Evolutionary conservation across 805 yeast genomes (phyloP).

Genomic region (Candida stauntonica): DNA sequence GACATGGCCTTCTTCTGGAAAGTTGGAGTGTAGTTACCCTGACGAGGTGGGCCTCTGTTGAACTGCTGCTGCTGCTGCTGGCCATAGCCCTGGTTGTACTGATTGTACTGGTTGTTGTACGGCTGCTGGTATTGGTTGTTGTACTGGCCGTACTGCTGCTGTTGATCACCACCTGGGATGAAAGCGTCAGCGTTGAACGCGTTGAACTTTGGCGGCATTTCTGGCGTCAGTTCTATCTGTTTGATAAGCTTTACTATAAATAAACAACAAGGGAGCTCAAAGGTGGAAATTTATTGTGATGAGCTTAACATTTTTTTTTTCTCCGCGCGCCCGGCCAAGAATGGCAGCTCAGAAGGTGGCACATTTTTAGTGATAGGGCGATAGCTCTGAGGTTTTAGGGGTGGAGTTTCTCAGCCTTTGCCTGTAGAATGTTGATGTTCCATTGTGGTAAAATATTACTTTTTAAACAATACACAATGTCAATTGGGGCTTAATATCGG

Average conservation of each 20-base stretch:
- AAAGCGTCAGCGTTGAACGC: conserved; percentile 30
- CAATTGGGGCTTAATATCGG: too few species aligned
- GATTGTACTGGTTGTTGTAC: conserved; percentile 13
- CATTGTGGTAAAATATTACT: too few species aligned
- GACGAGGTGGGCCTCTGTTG: conserved; percentile 5
- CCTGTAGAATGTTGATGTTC: too few species aligned
- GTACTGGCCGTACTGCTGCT: conserved; percentile 7
- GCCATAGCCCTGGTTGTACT: conserved; percentile 4
- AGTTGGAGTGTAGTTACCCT: conserved; percentile 2
- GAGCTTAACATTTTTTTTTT: conserved; percentile 2
- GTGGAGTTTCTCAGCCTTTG: too few species aligned
- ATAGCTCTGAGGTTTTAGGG: too few species aligned
- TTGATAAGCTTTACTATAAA: too few species aligned
- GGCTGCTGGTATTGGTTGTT: conserved; percentile 1
- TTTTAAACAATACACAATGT: too few species aligned
- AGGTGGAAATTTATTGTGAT: conserved; percentile 3
- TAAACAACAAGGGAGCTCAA: neutral
- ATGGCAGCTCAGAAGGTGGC: neutral
- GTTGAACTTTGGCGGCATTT: conserved; percentile 40
- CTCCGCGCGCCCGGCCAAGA: neutral
- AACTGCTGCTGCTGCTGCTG: conserved; percentile 6
- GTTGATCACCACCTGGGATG: conserved; percentile 26
- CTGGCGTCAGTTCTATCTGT: too few species aligned
- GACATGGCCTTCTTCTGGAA: conserved; percentile 23
- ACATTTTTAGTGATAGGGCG: neutral